Evolutionary conservation across 2,329 filamentous ascomycete genomes (phyloP).

Genomic region (Beauveria pseudobassiana): DNA sequence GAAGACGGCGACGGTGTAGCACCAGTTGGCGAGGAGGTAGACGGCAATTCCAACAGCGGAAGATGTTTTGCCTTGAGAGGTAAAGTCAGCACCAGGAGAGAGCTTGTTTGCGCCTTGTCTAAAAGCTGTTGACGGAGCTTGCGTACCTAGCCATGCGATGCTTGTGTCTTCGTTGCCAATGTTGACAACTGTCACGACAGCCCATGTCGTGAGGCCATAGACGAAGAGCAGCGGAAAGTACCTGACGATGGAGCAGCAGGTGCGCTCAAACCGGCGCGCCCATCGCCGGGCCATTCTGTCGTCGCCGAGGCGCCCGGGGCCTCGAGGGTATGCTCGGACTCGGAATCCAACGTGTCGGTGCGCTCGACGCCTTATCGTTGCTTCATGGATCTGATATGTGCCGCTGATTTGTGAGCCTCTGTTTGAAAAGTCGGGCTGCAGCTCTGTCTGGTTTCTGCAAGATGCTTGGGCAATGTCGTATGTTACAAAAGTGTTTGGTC

Average conservation of each 20-base stretch:
- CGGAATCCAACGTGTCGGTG: constrained; percentile 14
- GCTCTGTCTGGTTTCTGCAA: neutral
- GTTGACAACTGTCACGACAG: constrained; percentile 74
- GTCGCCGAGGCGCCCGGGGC: constrained; percentile 14
- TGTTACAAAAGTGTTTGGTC: neutral
- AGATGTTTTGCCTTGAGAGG: constrained; percentile 39
- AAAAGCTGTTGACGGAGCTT: neutral
- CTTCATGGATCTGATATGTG: neutral
- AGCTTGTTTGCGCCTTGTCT: neutral
- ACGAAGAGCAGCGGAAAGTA: constrained; percentile 89
- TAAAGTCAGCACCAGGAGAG: neutral
- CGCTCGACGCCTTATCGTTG: constrained; percentile 5
- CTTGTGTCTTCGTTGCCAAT: constrained; percentile 55
- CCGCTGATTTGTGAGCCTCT: neutral
- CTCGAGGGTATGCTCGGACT: constrained; percentile 11
- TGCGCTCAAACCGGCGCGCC: constrained; percentile 67
- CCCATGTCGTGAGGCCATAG: constrained; percentile 87
- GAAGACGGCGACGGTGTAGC: constrained; percentile 89
- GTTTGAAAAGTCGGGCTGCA: neutral
- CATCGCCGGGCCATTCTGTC: constrained; percentile 49
- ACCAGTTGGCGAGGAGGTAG: constrained; percentile 76
- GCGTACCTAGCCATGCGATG: constrained; percentile 50
- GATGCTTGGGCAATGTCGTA: neutral
- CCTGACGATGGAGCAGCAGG: constrained; percentile 69
- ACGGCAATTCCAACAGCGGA: constrained; percentile 62